Evolutionary conservation across 768 basidiomycete genomes (phyloP).

Genomic region (Mycena rebaudengoi): DNA sequence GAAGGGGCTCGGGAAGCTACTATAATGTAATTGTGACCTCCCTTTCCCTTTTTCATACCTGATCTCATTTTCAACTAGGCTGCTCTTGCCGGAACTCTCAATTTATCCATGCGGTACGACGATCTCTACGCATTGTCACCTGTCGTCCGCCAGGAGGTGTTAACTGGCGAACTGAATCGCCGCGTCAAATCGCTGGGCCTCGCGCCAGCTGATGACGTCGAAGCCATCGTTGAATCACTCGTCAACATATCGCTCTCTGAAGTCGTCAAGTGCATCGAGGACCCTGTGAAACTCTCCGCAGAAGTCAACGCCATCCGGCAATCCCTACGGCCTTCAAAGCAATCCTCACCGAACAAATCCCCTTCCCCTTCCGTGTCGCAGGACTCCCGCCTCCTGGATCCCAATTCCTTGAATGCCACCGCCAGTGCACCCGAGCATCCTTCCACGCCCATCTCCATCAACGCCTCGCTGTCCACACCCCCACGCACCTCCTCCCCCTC

Average conservation of each 20-base stretch:
- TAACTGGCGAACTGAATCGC: slow-evolving; percentile 83
- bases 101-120: slow-evolving; percentile 88
- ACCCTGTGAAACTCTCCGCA: slow-evolving; percentile 68
- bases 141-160: slow-evolving; percentile 86
- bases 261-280: slow-evolving; percentile 79
- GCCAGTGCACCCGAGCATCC: slow-evolving; percentile 93
- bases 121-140: slow-evolving; percentile 84
- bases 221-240: slow-evolving; percentile 75
- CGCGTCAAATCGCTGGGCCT: slow-evolving; percentile 67
- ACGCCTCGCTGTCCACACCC: slow-evolving; percentile 78
- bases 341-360: slow-evolving; percentile 57
- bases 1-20: slow-evolving; percentile 88
- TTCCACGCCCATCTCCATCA: slow-evolving; percentile 83
- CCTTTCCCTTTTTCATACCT: slow-evolving; percentile 10
- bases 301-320: slow-evolving; percentile 60
- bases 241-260: slow-evolving; percentile 77
- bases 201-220: slow-evolving; percentile 65
- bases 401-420: slow-evolving; percentile 70
- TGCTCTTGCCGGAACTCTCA: slow-evolving; percentile 80
- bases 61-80: slow-evolving; percentile 56
- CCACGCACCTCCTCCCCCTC: slow-evolving; percentile 87
- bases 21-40: slow-evolving; percentile 74
- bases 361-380: slow-evolving; percentile 66
- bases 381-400: slow-evolving; percentile 75
- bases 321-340: slow-evolving; percentile 43